Evolutionary conservation across 1,284 basidiomycete species (phyloP).

Genomic region (Apiotrichum sp.): DNA sequence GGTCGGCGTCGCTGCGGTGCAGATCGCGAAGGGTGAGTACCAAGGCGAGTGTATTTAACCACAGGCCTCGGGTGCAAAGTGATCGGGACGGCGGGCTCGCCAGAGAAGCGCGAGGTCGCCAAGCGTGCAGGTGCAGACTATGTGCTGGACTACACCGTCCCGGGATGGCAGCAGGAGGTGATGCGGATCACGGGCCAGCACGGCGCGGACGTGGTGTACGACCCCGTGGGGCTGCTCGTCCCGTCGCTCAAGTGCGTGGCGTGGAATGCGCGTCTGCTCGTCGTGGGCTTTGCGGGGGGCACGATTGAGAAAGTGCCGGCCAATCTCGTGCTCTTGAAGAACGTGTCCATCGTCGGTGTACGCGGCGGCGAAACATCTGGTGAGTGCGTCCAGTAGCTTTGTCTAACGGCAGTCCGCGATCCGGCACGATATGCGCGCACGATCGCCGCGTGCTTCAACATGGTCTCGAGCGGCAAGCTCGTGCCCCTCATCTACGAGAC

Average conservation of each 20-base stretch:
- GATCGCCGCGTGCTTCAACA: not conserved
- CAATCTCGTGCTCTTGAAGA: slow-evolving; percentile 82
- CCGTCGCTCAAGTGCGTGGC: slow-evolving; percentile 73
- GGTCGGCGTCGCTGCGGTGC: slow-evolving; percentile 84
- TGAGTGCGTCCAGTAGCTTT: slow-evolving; percentile 61
- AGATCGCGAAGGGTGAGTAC: slow-evolving; percentile 63
- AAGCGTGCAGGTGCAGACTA: slow-evolving; percentile 44
- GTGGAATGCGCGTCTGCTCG: slow-evolving; percentile 85
- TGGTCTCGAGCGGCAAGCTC: slow-evolving; percentile 50
- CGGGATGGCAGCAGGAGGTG: slow-evolving; percentile 49
- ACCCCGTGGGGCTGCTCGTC: slow-evolving; percentile 63
- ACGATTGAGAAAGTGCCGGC: slow-evolving; percentile 83
- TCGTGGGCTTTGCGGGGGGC: slow-evolving; percentile 87
- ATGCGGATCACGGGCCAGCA: slow-evolving; percentile 65
- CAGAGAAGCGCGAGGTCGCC: slow-evolving; percentile 43
- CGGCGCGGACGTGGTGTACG: slow-evolving; percentile 81
- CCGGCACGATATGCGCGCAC: not conserved
- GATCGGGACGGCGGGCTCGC: slow-evolving; percentile 48
- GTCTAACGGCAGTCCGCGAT: not conserved
- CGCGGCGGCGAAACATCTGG: slow-evolving; percentile 84
- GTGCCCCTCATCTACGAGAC: slow-evolving; percentile 68
- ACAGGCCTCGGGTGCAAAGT: slow-evolving; percentile 46
- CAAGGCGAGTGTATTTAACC: not conserved
- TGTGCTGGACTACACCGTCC: slow-evolving; percentile 46
- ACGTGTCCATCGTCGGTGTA: slow-evolving; percentile 71